A percentile compares a stretch with the other conserved stretches of the same genome.
phyloP scores from a whole-genome alignment of 768 basidiomycete species.

The Auriscalpium orientale region DNA sequence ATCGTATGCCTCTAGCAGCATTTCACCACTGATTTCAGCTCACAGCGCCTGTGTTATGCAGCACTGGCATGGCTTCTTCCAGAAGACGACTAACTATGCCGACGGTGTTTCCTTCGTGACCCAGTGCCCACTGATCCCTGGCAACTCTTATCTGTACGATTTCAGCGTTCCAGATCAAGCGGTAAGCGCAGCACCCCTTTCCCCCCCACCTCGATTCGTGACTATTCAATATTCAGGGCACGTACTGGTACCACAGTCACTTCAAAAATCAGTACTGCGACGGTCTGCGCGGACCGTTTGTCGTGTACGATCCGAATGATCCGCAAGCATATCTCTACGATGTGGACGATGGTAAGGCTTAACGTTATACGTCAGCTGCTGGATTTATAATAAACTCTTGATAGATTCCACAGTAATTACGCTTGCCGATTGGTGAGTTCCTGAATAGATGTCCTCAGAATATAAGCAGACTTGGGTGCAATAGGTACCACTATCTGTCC shows the following conservation, averaged over 20 bases:
- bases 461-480: background rate
- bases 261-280: conserved; percentile 26
- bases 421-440: conserved; percentile 37
- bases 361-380: conserved; percentile 2
- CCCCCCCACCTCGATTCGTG: background rate
- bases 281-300: conserved; percentile 30
- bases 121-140: conserved; percentile 16
- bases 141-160: conserved; percentile 6
- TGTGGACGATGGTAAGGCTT: conserved; percentile 27
- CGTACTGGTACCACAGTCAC: conserved; percentile 23
- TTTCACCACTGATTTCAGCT: background rate
- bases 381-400: conserved; percentile 4
- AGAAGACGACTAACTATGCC: conserved; percentile 6
- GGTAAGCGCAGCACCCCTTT: background rate
- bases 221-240: conserved; percentile 2
- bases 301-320: conserved; percentile 36
- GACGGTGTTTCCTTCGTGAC: conserved; percentile 14
- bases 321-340: conserved; percentile 31
- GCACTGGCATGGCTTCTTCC: conserved; percentile 21
- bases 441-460: background rate
- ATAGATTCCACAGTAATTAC: conserved; percentile 40
- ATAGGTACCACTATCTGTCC: conserved; percentile 29
- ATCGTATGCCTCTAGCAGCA: background rate
- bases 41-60: background rate
- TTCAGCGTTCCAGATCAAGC: conserved; percentile 10